Conservation (phyloP, 2,329 filamentous ascomycete species). For the Fusarium longipes region DNA sequence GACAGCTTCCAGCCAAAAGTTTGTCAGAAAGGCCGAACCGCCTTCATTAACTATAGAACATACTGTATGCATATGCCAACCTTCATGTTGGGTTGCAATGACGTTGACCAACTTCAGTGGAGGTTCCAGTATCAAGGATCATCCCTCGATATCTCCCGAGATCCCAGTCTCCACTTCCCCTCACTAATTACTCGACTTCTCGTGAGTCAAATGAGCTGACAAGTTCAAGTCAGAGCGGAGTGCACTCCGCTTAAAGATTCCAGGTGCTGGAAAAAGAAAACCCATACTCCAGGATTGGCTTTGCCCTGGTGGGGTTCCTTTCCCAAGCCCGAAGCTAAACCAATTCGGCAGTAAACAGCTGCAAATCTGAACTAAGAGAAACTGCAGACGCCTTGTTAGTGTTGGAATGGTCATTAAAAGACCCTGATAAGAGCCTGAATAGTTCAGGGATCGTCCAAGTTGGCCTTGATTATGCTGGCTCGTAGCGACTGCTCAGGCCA, state of each 20-base stretch:
- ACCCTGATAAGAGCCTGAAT: slow-evolving; percentile 35
- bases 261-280: slow-evolving; percentile 23
- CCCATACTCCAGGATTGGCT: slow-evolving; percentile 30
- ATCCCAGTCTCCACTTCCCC: slow-evolving; percentile 45
- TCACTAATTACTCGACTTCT: slow-evolving; percentile 38
- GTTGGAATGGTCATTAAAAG: slow-evolving; percentile 13
- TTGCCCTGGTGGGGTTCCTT: slow-evolving; percentile 13
- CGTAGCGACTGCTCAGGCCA: slow-evolving; percentile 15
- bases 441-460: slow-evolving; percentile 33
- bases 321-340: slow-evolving; percentile 31
- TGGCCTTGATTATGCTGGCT: slow-evolving; percentile 19
- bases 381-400: slow-evolving; percentile 37
- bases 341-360: slow-evolving; percentile 27
- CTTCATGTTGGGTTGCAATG: slow-evolving; percentile 31
- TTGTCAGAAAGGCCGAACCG: not conserved
- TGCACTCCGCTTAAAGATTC: slow-evolving; percentile 16
- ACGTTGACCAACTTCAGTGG: slow-evolving; percentile 27
- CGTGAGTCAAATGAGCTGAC: slow-evolving; percentile 20
- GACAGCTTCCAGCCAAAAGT: slow-evolving; percentile 8
- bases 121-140: slow-evolving; percentile 27
- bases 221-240: slow-evolving; percentile 18
- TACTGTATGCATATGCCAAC: slow-evolving; percentile 1
- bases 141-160: slow-evolving; percentile 26
- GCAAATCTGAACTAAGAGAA: slow-evolving; percentile 33
- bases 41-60: not conserved